Conservation (phyloP, 768 basidiomycete species). For the Cantharellus cinnabarinus region DNA sequence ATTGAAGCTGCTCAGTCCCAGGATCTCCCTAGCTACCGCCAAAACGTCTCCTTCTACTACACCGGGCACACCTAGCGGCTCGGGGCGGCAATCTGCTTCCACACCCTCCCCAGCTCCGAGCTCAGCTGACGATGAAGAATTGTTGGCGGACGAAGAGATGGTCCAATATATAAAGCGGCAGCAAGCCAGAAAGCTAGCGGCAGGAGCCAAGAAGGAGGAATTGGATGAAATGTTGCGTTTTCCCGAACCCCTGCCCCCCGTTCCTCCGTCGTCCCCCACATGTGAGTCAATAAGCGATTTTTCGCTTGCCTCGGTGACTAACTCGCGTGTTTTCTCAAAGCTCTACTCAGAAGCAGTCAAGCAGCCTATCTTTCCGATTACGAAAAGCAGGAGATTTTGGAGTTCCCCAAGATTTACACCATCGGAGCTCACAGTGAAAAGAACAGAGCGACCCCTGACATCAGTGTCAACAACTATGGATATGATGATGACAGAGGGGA, state of each 20-base stretch:
- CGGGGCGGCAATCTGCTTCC: conserved; percentile 54
- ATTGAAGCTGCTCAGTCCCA: conserved; percentile 61
- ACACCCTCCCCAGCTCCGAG: conserved; percentile 72
- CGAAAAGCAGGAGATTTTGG: conserved; percentile 79
- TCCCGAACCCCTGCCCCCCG: conserved; percentile 72
- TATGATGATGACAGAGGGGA: conserved; percentile 98
- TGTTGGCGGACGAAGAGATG: conserved; percentile 94
- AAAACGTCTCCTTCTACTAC: conserved; percentile 29
- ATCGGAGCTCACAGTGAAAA: conserved; percentile 65
- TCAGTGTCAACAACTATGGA: conserved; percentile 68
- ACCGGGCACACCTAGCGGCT: conserved; percentile 25
- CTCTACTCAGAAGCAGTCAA: conserved; percentile 42
- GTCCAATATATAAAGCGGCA: conserved; percentile 78
- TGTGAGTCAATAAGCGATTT: conserved; percentile 28
- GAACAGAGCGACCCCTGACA: conserved; percentile 55
- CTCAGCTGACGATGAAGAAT: conserved; percentile 64
- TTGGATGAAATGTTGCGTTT: conserved; percentile 77
- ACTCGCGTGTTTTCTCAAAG: conserved; percentile 20
- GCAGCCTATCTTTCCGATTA: conserved; percentile 61
- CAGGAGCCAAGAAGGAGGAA: conserved; percentile 68
- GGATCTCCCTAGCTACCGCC: conserved; percentile 40
- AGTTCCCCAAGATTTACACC: conserved; percentile 68
- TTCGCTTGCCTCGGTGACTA: neutral
- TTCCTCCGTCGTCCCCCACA: conserved; percentile 39
- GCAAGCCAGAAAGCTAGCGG: conserved; percentile 68